phyloP scores from a whole-genome alignment of 2,329 filamentous ascomycete genomes.

The Colletotrichum cordylinicola region DNA sequence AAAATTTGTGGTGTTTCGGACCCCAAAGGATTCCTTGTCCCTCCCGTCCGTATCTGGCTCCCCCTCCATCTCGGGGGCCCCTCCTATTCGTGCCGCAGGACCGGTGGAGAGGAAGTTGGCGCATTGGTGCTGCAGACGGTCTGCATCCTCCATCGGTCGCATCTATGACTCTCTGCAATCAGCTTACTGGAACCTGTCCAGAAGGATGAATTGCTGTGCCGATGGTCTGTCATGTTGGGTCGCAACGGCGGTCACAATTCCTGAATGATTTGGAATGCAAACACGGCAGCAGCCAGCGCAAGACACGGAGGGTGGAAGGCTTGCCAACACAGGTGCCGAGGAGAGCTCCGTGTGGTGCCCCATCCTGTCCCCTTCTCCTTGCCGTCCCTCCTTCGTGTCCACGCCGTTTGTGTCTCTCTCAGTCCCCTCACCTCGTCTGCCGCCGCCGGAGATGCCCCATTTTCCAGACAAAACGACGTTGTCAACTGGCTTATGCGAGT shows the following conservation, averaged over 20 bases:
- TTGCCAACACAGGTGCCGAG: constrained; percentile 2
- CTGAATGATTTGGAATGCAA: constrained; percentile 9
- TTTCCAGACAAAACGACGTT: constrained; percentile 4
- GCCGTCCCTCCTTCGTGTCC: neutral
- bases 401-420: neutral
- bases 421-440: neutral
- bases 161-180: neutral
- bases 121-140: neutral
- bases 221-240: neutral
- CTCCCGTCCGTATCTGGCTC: neutral
- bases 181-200: neutral
- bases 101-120: neutral
- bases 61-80: neutral
- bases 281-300: neutral
- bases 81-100: constrained; percentile 6
- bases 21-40: neutral
- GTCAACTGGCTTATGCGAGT: constrained; percentile 14
- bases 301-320: neutral
- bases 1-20: neutral
- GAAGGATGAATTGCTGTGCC: neutral
- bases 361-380: neutral
- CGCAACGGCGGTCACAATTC: neutral
- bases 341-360: constrained; percentile 5
- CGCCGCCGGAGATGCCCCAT: constrained; percentile 9
- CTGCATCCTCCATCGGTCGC: neutral